Conservation (phyloP, 2,329 filamentous ascomycete species). For the Ophiostoma himal-ulmi region DNA sequence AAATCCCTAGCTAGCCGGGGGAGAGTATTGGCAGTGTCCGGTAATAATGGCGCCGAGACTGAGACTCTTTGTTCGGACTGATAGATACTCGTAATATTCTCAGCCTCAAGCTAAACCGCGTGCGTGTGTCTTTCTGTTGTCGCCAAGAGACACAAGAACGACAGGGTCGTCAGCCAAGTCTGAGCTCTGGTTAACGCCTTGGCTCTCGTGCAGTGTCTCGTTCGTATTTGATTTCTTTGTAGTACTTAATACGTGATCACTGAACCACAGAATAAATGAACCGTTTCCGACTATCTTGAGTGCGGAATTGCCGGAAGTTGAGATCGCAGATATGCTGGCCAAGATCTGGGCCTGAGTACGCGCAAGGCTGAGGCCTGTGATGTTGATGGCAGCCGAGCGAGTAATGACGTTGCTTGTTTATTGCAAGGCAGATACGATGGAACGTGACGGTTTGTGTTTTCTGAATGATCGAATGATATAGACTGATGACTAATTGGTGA, state of each 20-base stretch:
- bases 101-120: background rate
- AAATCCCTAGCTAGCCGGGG: background rate
- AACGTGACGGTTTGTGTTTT: background rate
- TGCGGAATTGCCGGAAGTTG: background rate
- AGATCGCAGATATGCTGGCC: background rate
- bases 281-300: background rate
- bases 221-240: background rate
- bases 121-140: background rate
- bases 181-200: background rate
- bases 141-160: background rate
- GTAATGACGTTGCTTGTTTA: background rate
- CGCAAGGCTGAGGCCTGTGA: background rate
- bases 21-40: background rate
- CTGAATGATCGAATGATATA: background rate
- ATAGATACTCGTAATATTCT: background rate
- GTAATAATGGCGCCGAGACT: background rate
- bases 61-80: background rate
- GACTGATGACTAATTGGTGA: background rate
- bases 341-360: constrained; percentile 1
- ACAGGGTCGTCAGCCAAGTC: constrained; percentile 6
- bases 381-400: background rate
- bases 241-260: too few species aligned
- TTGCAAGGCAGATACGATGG: background rate
- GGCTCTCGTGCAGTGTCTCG: background rate
- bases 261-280: background rate